Percentiles rank a stretch among this genome's conserved stretches.
These are phyloP conservation scores for Venturia pyrina DNA, from an alignment of 2,329 filamentous ascomycete genomes.

Conservation along the genomic window DNA sequence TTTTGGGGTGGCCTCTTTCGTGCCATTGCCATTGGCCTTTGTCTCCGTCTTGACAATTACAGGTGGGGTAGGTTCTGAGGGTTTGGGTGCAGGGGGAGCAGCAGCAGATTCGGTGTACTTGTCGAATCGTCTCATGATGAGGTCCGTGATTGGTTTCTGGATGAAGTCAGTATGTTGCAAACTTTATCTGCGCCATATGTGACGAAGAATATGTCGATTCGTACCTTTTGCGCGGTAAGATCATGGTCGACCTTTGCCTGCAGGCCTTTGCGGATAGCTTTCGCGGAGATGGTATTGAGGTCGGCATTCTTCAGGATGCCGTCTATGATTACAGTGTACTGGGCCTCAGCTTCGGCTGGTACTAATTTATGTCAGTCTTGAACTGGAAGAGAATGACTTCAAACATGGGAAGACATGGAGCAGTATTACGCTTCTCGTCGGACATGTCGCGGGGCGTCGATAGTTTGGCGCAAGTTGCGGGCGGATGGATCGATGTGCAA, in stretches of 20 bases:
- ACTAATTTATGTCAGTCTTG: conserved; percentile 26
- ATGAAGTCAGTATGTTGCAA: background rate
- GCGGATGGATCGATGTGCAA: background rate
- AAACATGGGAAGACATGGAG: background rate
- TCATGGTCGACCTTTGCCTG: conserved; percentile 52
- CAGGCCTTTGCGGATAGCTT: conserved; percentile 53
- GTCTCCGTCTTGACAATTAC: conserved; percentile 19
- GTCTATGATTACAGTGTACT: conserved; percentile 52
- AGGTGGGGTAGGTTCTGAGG: conserved; percentile 29
- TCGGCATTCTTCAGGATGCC: conserved; percentile 50
- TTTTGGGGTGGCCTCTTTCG: conserved; percentile 17
- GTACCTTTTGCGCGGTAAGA: conserved; percentile 52
- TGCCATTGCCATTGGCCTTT: conserved; percentile 13
- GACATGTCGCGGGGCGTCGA: background rate
- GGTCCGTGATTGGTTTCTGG: conserved; percentile 35
- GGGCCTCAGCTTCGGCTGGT: conserved; percentile 36
- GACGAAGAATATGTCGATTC: conserved; percentile 12
- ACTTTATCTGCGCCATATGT: background rate
- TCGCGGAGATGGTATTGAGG: conserved; percentile 54
- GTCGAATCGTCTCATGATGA: conserved; percentile 42
- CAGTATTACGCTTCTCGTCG: background rate
- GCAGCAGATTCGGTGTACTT: conserved; percentile 31
- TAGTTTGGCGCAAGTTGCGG: background rate
- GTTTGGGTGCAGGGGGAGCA: conserved; percentile 16
- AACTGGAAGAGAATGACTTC: background rate